These are phyloP conservation scores for Daldinia bambusicola DNA, from an alignment of 495 filamentous ascomycete species.

Conservation along the genomic window DNA sequence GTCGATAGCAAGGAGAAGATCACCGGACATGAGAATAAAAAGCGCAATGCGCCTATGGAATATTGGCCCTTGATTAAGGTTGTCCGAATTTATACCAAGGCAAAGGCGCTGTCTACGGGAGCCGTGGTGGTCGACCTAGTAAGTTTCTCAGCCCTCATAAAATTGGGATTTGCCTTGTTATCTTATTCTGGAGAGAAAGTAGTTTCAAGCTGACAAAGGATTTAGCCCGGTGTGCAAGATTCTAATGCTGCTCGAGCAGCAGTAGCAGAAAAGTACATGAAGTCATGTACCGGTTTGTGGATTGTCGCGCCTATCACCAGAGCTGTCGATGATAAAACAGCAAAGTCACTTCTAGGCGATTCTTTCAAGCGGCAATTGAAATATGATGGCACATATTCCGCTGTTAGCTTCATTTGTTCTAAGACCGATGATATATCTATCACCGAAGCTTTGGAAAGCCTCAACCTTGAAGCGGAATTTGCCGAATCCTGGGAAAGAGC, in stretches of 20 bases:
- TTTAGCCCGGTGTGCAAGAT: slow-evolving; percentile 68
- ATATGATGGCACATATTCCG: slow-evolving; percentile 67
- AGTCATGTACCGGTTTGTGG: slow-evolving; percentile 65
- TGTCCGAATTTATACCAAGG: slow-evolving; percentile 68
- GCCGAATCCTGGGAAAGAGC: slow-evolving; percentile 33
- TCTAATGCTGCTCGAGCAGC: slow-evolving; percentile 71
- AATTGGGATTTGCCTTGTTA: not conserved
- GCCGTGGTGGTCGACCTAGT: slow-evolving; percentile 72
- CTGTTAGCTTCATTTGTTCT: slow-evolving; percentile 72
- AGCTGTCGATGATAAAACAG: slow-evolving; percentile 73
- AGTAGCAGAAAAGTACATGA: slow-evolving; percentile 71
- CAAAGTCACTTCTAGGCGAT: slow-evolving; percentile 68
- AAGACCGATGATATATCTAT: slow-evolving; percentile 73
- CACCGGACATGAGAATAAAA: slow-evolving; percentile 16
- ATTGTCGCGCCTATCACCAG: slow-evolving; percentile 73
- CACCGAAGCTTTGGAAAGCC: slow-evolving; percentile 48
- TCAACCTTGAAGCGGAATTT: slow-evolving; percentile 60
- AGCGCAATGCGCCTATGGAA: slow-evolving; percentile 56
- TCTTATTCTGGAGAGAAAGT: not conserved
- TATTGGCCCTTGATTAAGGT: slow-evolving; percentile 76
- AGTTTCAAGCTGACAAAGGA: slow-evolving; percentile 4
- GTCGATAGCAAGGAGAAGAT: slow-evolving; percentile 51
- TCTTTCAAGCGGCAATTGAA: slow-evolving; percentile 72
- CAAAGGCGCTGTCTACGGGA: slow-evolving; percentile 66
- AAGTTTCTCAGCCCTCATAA: slow-evolving; percentile 24